Evolutionary conservation across 768 basidiomycete genomes (phyloP).

Genomic region (Kwoniella bestiolae): DNA sequence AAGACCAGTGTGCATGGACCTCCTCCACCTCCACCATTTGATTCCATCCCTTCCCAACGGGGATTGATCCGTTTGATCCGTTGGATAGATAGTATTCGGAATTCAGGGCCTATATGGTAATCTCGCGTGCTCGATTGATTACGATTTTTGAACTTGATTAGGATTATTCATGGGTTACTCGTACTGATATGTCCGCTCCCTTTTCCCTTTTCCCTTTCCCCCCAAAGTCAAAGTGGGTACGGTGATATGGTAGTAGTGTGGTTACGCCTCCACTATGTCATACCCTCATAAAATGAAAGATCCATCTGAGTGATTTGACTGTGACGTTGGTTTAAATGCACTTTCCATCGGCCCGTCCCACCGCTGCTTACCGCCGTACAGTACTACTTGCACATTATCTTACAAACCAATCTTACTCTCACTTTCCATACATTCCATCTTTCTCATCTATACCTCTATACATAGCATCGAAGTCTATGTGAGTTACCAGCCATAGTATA

Average conservation of each 20-base stretch:
- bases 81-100: conserved; percentile 13
- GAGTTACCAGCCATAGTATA: neutral
- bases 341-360: neutral
- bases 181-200: too few species aligned
- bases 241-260: neutral
- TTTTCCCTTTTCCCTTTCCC: too few species aligned
- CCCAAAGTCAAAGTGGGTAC: too few species aligned
- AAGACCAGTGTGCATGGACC: conserved; percentile 7
- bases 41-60: neutral
- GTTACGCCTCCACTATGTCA: neutral
- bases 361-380: neutral
- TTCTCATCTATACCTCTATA: neutral
- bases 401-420: neutral
- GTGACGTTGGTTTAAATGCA: too few species aligned
- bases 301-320: neutral
- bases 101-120: conserved; percentile 15
- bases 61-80: neutral
- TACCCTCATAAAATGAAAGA: neutral
- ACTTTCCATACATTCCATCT: neutral
- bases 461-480: conserved; percentile 3
- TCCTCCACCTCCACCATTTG: conserved; percentile 2
- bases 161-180: neutral
- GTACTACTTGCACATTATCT: neutral
- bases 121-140: conserved; percentile 18
- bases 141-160: conserved; percentile 8